Conservation (phyloP, 2,329 filamentous ascomycete species). For the Conoideocrella luteorostrata region DNA sequence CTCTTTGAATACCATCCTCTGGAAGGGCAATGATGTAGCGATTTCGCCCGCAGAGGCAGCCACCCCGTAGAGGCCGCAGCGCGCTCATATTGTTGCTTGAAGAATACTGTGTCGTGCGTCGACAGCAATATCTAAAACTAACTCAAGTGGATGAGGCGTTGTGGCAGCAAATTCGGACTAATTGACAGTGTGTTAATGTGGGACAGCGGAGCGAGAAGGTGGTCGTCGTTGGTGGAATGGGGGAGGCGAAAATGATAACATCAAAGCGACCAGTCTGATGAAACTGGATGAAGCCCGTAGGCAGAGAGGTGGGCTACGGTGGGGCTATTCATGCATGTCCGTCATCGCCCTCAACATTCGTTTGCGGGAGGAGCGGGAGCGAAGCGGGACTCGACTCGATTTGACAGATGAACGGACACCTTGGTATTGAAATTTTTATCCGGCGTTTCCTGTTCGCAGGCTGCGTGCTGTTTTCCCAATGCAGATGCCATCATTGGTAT, state of each 20-base stretch:
- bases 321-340: too few species aligned
- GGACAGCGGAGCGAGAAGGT: constrained; percentile 1
- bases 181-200: not conserved
- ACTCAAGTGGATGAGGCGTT: not conserved
- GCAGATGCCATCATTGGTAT: too few species aligned
- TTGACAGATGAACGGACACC: too few species aligned
- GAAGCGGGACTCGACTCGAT: too few species aligned
- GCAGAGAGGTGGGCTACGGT: not conserved
- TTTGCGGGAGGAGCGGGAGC: too few species aligned
- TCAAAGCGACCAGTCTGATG: too few species aligned
- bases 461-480: too few species aligned
- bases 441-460: too few species aligned
- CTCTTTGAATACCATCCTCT: constrained; percentile 44
- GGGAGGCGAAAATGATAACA: not conserved
- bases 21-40: constrained; percentile 72
- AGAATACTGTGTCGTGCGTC: too few species aligned
- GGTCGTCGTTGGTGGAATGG: constrained; percentile 4
- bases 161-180: too few species aligned
- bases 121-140: not conserved
- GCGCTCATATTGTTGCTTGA: constrained; percentile 32
- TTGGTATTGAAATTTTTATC: too few species aligned
- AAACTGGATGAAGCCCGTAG: not conserved
- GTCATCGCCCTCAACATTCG: too few species aligned
- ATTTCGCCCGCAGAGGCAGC: constrained; percentile 82
- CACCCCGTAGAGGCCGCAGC: constrained; percentile 58